phyloP scores from a whole-genome alignment of 805 yeast species.

The Cyberlindnera petersonii region DNA sequence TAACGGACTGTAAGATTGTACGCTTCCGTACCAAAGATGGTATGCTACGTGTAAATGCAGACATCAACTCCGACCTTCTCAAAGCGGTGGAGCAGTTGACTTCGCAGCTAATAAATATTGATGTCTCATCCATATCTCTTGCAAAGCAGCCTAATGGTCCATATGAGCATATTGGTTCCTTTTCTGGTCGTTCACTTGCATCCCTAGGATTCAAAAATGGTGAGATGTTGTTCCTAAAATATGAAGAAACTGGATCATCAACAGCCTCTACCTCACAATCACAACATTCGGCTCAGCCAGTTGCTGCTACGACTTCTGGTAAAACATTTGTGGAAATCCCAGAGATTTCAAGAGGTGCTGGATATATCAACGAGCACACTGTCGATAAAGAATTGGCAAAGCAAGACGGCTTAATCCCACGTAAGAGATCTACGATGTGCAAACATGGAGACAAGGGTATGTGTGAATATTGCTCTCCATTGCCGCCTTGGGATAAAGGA shows the following conservation, averaged over 20 bases:
- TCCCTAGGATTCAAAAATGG: constrained; percentile 45
- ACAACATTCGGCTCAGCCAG: constrained; percentile 4
- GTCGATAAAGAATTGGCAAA: constrained; percentile 66
- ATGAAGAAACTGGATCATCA: constrained; percentile 13
- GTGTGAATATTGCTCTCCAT: constrained; percentile 96
- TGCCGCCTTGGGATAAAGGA: constrained; percentile 89
- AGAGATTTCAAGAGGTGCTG: constrained; percentile 12
- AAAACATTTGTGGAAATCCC: constrained; percentile 16
- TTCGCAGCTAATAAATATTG: constrained; percentile 24
- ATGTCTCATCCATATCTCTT: constrained; percentile 26
- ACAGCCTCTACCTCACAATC: too few species aligned
- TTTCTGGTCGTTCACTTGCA: constrained; percentile 30
- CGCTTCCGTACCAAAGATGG: constrained; percentile 87
- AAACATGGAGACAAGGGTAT: constrained; percentile 90
- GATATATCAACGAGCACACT: constrained; percentile 46
- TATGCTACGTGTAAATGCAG: constrained; percentile 61
- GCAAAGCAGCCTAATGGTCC: constrained; percentile 25
- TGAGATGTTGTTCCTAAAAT: constrained; percentile 40
- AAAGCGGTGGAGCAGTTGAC: constrained; percentile 40
- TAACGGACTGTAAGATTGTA: constrained; percentile 42
- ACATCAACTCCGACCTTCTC: constrained; percentile 41
- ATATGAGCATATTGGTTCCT: constrained; percentile 24
- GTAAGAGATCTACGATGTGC: constrained; percentile 63
- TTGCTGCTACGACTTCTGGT: constrained; percentile 7
- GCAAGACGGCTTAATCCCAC: constrained; percentile 66